Evolutionary conservation across 352 stramenopile genomes (phyloP), one percentile per base, ranked within the genome.

Genomic region (Pythium periplocum): DNA sequence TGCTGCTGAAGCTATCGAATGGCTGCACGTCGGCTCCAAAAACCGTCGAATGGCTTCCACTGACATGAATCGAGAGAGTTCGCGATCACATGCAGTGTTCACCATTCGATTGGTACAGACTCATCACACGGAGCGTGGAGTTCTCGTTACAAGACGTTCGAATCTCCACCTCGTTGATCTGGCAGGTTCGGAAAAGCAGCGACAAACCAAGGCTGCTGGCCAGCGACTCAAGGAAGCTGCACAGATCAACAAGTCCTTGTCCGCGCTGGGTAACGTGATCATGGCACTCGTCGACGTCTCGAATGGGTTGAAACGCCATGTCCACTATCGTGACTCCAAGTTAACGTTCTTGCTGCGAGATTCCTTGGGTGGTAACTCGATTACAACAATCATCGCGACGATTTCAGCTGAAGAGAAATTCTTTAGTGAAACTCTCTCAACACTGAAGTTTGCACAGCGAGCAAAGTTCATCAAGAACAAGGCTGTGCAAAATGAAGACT

Each of bases 61-160:
- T 0, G 77, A 98, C 36, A 99, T 99, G 97, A 99, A 99, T 71
- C 70, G 85, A 31, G 95, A 96, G 58, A 98, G 87, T 40, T 98
- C 91, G 55, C 79, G 97, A 9, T 98, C 92, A 0, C 96, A 99
- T 64, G 95, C 96, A 4, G 96, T 99, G 30, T 99, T 99, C 60
- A 98, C 95, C 10, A 75, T 99, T 26, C 87, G 93, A 47, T 53
- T 99, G 41, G 81, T 98, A 56, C 86, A 89, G 30, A 85, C 72
- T 3, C 64, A 91, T 45, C 72, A 83, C 32, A 87, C 82, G 9
- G 66, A 71, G 3, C 59, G 65, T 35, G 83, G 81, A 17, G 66
- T 84, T 11, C 59, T 78, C 26, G 69, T 88, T 44, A 93, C 75
- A 1, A 69, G 82, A 5, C 69, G 77, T n/a, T 92, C 82, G 1